Percentiles rank a stretch among this genome's conserved stretches.
Evolutionary conservation across 257 asterid genomes (phyloP).

Genomic region (Datura wrightii): DNA sequence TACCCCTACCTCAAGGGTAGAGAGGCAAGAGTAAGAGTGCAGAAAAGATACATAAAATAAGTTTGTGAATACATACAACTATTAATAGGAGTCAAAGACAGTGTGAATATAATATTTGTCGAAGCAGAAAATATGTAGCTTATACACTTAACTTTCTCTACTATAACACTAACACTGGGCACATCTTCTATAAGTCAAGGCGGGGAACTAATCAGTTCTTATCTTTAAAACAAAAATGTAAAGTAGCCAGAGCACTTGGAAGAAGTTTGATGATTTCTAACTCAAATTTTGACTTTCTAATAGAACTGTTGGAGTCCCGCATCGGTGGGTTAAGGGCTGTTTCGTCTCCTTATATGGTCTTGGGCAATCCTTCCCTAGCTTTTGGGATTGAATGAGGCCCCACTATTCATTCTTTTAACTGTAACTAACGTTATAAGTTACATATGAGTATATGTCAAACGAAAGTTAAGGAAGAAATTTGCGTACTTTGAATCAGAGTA

Average conservation of each 20-base stretch:
- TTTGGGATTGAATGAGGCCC: not conserved
- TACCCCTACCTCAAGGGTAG: too few species aligned
- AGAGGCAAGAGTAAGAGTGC: not conserved
- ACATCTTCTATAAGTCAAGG: not conserved
- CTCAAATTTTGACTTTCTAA: not conserved
- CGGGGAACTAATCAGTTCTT: not conserved
- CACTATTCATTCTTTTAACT: not conserved
- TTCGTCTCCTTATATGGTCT: not conserved
- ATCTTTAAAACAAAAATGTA: not conserved
- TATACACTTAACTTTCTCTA: not conserved
- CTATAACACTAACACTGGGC: not conserved
- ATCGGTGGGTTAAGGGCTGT: not conserved
- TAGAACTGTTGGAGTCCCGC: not conserved
- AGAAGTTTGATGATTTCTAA: not conserved
- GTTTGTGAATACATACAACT: not conserved
- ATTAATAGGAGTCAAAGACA: not conserved
- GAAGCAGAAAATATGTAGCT: not conserved
- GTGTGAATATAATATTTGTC: not conserved
- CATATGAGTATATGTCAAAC: not conserved
- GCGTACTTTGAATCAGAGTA: constrained; percentile 19
- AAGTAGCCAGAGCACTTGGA: not conserved
- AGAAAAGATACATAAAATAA: not conserved
- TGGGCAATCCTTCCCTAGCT: not conserved
- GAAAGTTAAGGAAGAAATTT: not conserved
- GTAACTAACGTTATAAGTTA: constrained; percentile 8